Conservation (phyloP, 208 protist genomes). For the Endotrypanum monterogeii region DNA sequence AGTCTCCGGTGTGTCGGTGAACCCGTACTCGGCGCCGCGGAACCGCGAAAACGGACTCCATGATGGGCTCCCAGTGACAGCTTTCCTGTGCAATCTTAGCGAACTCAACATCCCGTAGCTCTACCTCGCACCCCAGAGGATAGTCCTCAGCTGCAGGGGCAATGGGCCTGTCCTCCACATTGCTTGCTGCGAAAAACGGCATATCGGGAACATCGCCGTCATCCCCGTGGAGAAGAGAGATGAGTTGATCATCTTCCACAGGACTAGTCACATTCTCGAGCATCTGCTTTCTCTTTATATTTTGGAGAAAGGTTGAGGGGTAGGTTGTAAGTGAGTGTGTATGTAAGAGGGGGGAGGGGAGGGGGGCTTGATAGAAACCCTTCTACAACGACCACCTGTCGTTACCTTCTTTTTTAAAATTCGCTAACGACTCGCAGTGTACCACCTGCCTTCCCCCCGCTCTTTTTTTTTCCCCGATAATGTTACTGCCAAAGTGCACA, state of each 20-base stretch:
- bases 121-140: slow-evolving; percentile 82
- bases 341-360: too few species aligned
- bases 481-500: too few species aligned
- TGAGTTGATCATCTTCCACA: slow-evolving; percentile 24
- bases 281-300: slow-evolving; percentile 1
- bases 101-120: slow-evolving; percentile 73
- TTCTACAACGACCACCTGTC: too few species aligned
- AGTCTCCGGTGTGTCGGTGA: slow-evolving; percentile 74
- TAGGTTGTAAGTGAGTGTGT: too few species aligned
- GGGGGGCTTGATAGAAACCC: too few species aligned
- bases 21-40: slow-evolving; percentile 68
- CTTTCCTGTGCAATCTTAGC: slow-evolving; percentile 67
- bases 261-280: slow-evolving; percentile 12
- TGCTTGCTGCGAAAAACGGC: slow-evolving; percentile 77
- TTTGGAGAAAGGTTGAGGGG: too few species aligned
- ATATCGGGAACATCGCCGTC: slow-evolving; percentile 53
- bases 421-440: too few species aligned
- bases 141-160: slow-evolving; percentile 80
- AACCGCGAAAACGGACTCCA: slow-evolving; percentile 71
- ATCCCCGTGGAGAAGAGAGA: slow-evolving; percentile 38
- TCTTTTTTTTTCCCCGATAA: too few species aligned
- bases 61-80: slow-evolving; percentile 74
- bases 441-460: too few species aligned
- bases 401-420: too few species aligned
- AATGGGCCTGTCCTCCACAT: slow-evolving; percentile 66